Percentiles rank a stretch among this genome's conserved stretches.
Conservation (phyloP, 2,329 filamentous ascomycete genomes). For the Paracoccidioides brasiliensis region DNA sequence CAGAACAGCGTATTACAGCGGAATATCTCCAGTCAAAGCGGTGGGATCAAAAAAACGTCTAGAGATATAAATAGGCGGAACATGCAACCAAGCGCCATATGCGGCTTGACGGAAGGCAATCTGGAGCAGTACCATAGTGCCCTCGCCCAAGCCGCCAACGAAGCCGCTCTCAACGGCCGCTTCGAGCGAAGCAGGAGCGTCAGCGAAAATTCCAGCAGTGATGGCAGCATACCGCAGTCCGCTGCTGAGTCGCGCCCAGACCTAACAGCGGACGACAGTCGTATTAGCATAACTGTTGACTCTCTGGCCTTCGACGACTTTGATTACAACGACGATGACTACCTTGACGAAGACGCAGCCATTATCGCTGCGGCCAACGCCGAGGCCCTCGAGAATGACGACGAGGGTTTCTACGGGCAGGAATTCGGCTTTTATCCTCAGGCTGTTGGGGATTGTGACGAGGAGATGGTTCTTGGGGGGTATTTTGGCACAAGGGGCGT, state of each 20-base stretch:
- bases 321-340: slow-evolving; percentile 45
- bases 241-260: slow-evolving; percentile 30
- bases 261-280: slow-evolving; percentile 38
- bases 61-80: neutral
- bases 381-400: slow-evolving; percentile 80
- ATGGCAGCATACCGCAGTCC: slow-evolving; percentile 24
- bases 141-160: slow-evolving; percentile 65
- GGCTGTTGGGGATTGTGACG: slow-evolving; percentile 31
- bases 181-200: slow-evolving; percentile 51
- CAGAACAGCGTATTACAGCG: neutral
- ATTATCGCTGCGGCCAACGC: slow-evolving; percentile 95
- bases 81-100: slow-evolving; percentile 7
- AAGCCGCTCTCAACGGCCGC: slow-evolving; percentile 61
- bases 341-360: slow-evolving; percentile 61
- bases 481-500: slow-evolving; percentile 71
- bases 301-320: slow-evolving; percentile 33
- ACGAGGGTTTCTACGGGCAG: slow-evolving; percentile 86
- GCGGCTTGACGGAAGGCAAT: slow-evolving; percentile 22
- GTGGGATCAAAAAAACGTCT: neutral
- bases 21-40: neutral
- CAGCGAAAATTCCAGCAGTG: slow-evolving; percentile 24
- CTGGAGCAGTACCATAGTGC: slow-evolving; percentile 70
- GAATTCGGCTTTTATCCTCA: slow-evolving; percentile 91
- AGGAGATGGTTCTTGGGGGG: slow-evolving; percentile 63
- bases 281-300: slow-evolving; percentile 34